Percentiles rank a stretch among this genome's conserved stretches.
Evolutionary conservation across 2,329 filamentous ascomycete genomes (phyloP).

Genomic region (Diaporthe helianthi): DNA sequence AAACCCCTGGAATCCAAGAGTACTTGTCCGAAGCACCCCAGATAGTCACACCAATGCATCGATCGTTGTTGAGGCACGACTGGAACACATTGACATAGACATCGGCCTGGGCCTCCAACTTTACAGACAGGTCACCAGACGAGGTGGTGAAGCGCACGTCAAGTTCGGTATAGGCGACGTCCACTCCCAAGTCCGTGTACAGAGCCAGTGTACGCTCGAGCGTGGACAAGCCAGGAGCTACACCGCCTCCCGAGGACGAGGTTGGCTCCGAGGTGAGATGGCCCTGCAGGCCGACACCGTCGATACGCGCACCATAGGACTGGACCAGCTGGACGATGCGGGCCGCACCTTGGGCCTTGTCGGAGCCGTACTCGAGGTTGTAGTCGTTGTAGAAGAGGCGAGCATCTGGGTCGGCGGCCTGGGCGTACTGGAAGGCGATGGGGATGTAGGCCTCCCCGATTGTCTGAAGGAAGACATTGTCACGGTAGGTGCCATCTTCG

Average conservation of each 20-base stretch:
- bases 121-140: slow-evolving; percentile 43
- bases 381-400: slow-evolving; percentile 64
- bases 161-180: slow-evolving; percentile 60
- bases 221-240: slow-evolving; percentile 39
- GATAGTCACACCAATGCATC: slow-evolving; percentile 53
- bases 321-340: slow-evolving; percentile 43
- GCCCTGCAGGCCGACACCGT: slow-evolving; percentile 59
- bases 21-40: slow-evolving; percentile 51
- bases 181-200: slow-evolving; percentile 52
- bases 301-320: slow-evolving; percentile 51
- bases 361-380: slow-evolving; percentile 51
- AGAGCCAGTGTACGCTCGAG: slow-evolving; percentile 48
- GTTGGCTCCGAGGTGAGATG: slow-evolving; percentile 57
- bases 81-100: slow-evolving; percentile 53
- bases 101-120: slow-evolving; percentile 48
- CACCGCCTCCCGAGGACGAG: slow-evolving; percentile 37
- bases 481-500: slow-evolving; percentile 55
- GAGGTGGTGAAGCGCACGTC: slow-evolving; percentile 53
- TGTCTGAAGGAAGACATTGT: slow-evolving; percentile 53
- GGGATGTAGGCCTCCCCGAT: slow-evolving; percentile 59
- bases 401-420: slow-evolving; percentile 52
- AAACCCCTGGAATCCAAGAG: slow-evolving; percentile 46
- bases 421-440: slow-evolving; percentile 56
- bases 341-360: slow-evolving; percentile 44
- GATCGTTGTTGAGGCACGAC: slow-evolving; percentile 46